phyloP scores from a whole-genome alignment of 495 filamentous ascomycete species.

The Pyrenopolyporus hunteri region DNA sequence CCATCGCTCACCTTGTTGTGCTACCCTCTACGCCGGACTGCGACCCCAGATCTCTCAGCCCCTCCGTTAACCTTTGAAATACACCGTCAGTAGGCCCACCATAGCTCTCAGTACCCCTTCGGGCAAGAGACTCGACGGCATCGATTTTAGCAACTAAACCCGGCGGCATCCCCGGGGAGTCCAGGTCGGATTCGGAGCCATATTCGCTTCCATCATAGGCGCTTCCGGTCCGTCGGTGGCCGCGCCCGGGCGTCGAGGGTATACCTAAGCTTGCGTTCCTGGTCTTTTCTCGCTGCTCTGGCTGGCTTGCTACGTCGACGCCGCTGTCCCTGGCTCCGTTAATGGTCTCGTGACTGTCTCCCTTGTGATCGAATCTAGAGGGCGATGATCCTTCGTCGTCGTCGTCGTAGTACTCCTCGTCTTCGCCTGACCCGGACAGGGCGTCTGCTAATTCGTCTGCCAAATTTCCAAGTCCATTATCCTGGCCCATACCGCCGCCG shows the following conservation, averaged over 20 bases:
- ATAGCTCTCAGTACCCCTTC: constrained; percentile 74
- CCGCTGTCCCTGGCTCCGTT: constrained; percentile 50
- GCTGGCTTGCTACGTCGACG: constrained; percentile 53
- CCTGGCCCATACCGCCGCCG: constrained; percentile 45
- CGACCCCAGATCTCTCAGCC: constrained; percentile 77
- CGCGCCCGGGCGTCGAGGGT: constrained; percentile 48
- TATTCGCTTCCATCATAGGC: constrained; percentile 68
- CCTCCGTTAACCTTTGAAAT: constrained; percentile 73
- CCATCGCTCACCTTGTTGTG: constrained; percentile 68
- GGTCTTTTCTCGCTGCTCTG: constrained; percentile 33
- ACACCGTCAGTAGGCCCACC: constrained; percentile 71
- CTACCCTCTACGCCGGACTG: constrained; percentile 81
- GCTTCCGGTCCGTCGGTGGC: constrained; percentile 55
- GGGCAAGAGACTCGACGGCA: constrained; percentile 74
- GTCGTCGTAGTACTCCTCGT: constrained; percentile 68
- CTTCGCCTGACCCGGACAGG: constrained; percentile 58
- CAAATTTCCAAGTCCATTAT: constrained; percentile 77
- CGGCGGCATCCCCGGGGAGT: constrained; percentile 70
- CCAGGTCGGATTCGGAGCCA: constrained; percentile 75
- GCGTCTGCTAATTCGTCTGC: constrained; percentile 78
- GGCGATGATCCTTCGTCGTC: constrained; percentile 45
- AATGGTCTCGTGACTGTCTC: constrained; percentile 12
- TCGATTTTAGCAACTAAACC: constrained; percentile 77
- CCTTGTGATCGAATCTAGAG: constrained; percentile 34
- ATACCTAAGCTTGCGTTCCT: constrained; percentile 45